Evolutionary conservation across 164 flowering plant species (phyloP).

Genomic region (Vitis rotundifolia): DNA sequence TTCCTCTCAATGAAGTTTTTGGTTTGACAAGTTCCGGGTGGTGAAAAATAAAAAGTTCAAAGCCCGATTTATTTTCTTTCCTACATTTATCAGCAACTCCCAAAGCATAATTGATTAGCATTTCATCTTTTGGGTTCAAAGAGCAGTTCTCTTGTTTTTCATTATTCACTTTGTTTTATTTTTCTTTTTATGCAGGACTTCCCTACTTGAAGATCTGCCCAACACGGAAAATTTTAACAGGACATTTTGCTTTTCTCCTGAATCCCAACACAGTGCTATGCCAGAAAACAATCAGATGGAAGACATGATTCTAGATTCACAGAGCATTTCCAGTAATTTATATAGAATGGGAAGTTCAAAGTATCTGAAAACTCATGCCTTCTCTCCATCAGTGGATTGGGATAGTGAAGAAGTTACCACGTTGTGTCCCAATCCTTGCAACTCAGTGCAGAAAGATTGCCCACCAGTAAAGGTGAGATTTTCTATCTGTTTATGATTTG

Average conservation of each 20-base stretch:
- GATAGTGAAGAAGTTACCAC: conserved; percentile 15
- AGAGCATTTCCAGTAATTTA: conserved; percentile 10
- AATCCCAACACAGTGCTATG: conserved; percentile 4
- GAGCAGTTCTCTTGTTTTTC: background rate
- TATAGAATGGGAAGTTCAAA: conserved; percentile 17
- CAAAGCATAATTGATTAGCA: background rate
- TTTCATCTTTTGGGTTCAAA: background rate
- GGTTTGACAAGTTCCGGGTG: too few species aligned
- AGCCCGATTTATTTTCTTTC: too few species aligned
- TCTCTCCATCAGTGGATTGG: conserved; percentile 29
- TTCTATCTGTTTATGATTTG: background rate
- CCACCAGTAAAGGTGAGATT: conserved; percentile 32
- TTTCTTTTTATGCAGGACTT: conserved; percentile 39
- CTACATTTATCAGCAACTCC: too few species aligned
- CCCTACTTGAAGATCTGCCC: conserved; percentile 34
- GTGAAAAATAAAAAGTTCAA: too few species aligned
- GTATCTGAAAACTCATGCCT: conserved; percentile 27
- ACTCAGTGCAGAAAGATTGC: conserved; percentile 9
- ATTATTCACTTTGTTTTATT: background rate
- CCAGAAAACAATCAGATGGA: conserved; percentile 11
- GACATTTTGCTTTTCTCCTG: conserved; percentile 19
- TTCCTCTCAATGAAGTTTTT: too few species aligned
- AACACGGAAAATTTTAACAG: conserved; percentile 9
- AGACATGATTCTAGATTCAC: conserved; percentile 18
- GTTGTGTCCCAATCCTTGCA: conserved; percentile 6